Base-by-base conservation (phyloP, 2,329 filamentous ascomycete species). In the Acephala macrosclerotiorum region DNA sequence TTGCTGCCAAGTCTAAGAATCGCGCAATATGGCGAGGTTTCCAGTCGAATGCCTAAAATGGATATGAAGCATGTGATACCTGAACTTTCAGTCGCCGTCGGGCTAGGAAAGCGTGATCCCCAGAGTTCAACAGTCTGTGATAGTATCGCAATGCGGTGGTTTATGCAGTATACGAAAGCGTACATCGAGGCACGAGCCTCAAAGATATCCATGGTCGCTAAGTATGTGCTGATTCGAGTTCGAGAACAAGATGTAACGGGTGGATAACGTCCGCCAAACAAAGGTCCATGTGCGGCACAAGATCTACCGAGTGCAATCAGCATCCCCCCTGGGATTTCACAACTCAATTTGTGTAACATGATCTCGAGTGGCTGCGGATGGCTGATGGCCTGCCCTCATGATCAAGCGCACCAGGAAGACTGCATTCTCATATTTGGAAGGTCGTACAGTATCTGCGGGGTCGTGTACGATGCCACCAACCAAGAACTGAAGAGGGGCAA, bases 381-480 rank as follows among this genome's bases (percentile, higher is more conserved):
- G 57, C 36, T 36, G 35, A 58, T 16, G 29, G 18, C 12, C 4
- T 45, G 35, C 29, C 45, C 55, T 51, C 58, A 55, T 67, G 65
- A 62, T 60, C 55, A 58, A n/a, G 25, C 35, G 25, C 35, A 36
- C 33, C 20, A 35, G 60, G 55, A 25, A 49, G 14, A 18, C 16
- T 53, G 60, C 51, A 58, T 53, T 56, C 20, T 58, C 53, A 33
- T 59, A 62, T 64, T 16, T 67, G 55, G 55, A 64, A 59, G 65
- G 61, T 57, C 12, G 42, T 22, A 61, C 12, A 55, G 26, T n/a
- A 12, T 25, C 25, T 66, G 64, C 61, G 65, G 65, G 65, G 61
- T 61, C 61, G 49, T 36, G 20, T 60, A 49, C 38, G 25, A 45
- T 26, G n/a, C 16, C 56, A 35, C 25, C 26, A 42, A 38, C 35